phyloP scores from a whole-genome alignment of 352 stramenopile species.

The Elongisporangium anandrum region DNA sequence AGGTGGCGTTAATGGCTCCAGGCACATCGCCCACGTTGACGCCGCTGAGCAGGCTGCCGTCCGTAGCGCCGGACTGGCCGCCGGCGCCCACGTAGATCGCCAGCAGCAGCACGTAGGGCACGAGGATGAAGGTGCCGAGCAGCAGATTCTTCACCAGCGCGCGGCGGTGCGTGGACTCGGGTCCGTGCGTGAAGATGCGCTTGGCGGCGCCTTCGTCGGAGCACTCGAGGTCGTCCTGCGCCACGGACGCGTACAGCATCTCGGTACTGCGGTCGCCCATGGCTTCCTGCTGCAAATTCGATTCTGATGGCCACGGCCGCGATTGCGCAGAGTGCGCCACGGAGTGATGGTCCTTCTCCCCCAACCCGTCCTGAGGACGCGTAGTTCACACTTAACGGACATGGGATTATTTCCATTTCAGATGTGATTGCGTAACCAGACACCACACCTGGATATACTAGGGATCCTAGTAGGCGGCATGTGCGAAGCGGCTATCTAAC shows the following conservation, averaged over 20 bases:
- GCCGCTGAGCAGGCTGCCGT: conserved; percentile 2
- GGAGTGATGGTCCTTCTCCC: background rate
- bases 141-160: conserved; percentile 53
- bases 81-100: conserved; percentile 39
- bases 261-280: conserved; percentile 16
- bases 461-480: background rate
- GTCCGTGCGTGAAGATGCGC: conserved; percentile 48
- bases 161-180: conserved; percentile 36
- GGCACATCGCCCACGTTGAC: background rate
- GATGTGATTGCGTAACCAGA: background rate
- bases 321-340: background rate
- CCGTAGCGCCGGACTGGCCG: background rate
- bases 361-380: background rate
- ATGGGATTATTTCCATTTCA: background rate
- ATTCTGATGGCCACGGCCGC: background rate
- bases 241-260: conserved; percentile 61
- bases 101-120: conserved; percentile 63
- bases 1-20: background rate
- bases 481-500: conserved; percentile 1
- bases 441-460: background rate
- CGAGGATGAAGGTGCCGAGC: conserved; percentile 35
- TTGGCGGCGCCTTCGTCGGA: conserved; percentile 22
- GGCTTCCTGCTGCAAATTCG: conserved; percentile 7
- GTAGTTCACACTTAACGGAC: background rate
- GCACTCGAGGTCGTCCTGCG: conserved; percentile 64